A percentile compares a stretch with the other conserved stretches of the same genome.
Evolutionary conservation across 345 rosid genomes (phyloP).

Genomic region (Punica granatum): DNA sequence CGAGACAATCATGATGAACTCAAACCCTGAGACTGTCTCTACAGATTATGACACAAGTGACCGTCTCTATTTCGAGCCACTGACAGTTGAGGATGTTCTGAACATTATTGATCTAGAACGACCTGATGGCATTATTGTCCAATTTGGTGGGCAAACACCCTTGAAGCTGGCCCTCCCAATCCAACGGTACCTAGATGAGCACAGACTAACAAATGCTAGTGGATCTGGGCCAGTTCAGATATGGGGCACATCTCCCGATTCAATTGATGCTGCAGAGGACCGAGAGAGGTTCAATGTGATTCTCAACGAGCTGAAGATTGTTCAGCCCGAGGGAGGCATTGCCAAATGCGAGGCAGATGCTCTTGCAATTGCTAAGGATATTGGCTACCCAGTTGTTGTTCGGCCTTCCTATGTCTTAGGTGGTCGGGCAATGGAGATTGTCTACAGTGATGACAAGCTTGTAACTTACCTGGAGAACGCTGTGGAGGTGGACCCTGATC

Average conservation of each 20-base stretch:
- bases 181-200: conserved; percentile 69
- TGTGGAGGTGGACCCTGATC: conserved; percentile 87
- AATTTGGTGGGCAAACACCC: conserved; percentile 98
- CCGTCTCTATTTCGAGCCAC: conserved; percentile 91
- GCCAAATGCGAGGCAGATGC: conserved; percentile 91
- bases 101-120: conserved; percentile 80
- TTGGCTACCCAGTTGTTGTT: conserved; percentile 92
- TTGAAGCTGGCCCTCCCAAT: conserved; percentile 83
- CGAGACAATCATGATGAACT: conserved; percentile 98
- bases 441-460: conserved; percentile 71
- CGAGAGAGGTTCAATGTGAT: conserved; percentile 88
- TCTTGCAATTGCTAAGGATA: conserved; percentile 64
- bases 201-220: conserved; percentile 54
- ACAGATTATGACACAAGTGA: conserved; percentile 96
- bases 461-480: conserved; percentile 77
- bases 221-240: conserved; percentile 68
- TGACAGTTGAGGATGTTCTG: conserved; percentile 84
- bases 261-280: conserved; percentile 96
- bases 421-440: conserved; percentile 97
- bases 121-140: conserved; percentile 95
- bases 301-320: conserved; percentile 64
- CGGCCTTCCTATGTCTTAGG: conserved; percentile 96
- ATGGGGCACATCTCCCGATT: conserved; percentile 97
- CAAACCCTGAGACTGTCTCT: conserved; percentile 96
- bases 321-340: conserved; percentile 97